Base-by-base conservation (phyloP, 1,139 yeast genomes). In the Taphrina sp. region DNA sequence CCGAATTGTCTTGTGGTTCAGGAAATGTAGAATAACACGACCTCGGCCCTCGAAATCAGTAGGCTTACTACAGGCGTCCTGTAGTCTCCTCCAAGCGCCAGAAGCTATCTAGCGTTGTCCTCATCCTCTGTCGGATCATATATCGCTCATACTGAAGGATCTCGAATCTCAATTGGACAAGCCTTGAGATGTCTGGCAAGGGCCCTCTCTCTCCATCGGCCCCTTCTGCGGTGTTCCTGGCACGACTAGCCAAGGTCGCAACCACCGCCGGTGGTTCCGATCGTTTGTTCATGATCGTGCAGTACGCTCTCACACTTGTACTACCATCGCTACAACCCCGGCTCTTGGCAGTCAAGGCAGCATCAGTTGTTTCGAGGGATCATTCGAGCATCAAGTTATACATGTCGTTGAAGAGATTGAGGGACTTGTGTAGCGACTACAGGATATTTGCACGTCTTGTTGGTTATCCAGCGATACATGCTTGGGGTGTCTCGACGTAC, bases 361-460 rank as follows among this genome's bases (percentile, higher is more conserved):
- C 14, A 24, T 19, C 14, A 3, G 17, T 16, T 5, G 14, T 24
- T 7, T 35, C 33, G 3, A 33, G 17, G 2, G 36, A 36, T 2
- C 47, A 43, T 33, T 34, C 52, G 16, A 26, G 43, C 10, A 19
- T 42, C 8, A 44, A 26, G 33, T 43, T 52, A 14, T 35, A 31
- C 20, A 20, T 52, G 49, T 26, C 41, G 14, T 22, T 41, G 17
- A 42, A 43, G 24, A 34, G 31, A 24, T 33, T 52, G n/a, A 37
- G 49, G 22, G 56, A 52, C 22, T 19, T 52, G 22, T 34, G 43
- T 24, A 41, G 49, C 2, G 56, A 52, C 22, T 52, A 52, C n/a
- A 44, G 56, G 12, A 52, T 52, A 35, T 52, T 52, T 28, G 49
- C 49, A 3, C 34, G 56, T 12, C 26, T 52, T 8, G 43, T 42